These are phyloP conservation scores for Zymoseptoria ardabiliae DNA, from an alignment of 2,329 filamentous ascomycete genomes.

Conservation along the genomic window DNA sequence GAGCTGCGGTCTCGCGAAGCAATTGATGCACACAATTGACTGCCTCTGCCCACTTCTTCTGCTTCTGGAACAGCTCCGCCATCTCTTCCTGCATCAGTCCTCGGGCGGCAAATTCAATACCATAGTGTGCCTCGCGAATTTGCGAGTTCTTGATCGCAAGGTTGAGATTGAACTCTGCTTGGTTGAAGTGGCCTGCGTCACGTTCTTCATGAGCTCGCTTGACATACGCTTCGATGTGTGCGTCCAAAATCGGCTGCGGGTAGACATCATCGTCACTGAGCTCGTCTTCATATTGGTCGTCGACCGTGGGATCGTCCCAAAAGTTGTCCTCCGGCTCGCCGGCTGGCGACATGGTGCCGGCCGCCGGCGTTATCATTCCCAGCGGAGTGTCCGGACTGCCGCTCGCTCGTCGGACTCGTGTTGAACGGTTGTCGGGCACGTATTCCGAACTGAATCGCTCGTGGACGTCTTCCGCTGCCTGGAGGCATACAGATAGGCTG, in stretches of 20 bases:
- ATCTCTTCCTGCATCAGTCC: conserved; percentile 15
- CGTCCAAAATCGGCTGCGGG: conserved; percentile 9
- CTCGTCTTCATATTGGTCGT: not conserved
- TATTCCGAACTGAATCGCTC: conserved; percentile 15
- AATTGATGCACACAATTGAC: conserved; percentile 11
- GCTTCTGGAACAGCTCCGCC: conserved; percentile 13
- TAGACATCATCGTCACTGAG: conserved; percentile 6
- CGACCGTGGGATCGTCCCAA: not conserved
- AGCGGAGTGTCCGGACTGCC: conserved; percentile 3
- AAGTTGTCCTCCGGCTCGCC: not conserved
- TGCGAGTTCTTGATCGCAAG: conserved; percentile 13
- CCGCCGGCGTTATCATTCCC: not conserved
- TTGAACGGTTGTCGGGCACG: conserved; percentile 12
- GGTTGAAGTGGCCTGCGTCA: conserved; percentile 12
- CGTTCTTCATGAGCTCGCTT: conserved; percentile 10
- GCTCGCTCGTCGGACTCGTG: conserved; percentile 3
- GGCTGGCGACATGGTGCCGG: not conserved
- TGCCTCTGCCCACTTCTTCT: conserved; percentile 18
- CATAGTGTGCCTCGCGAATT: conserved; percentile 10
- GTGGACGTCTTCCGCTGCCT: conserved; percentile 13
- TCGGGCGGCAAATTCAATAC: conserved; percentile 10
- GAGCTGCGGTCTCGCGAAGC: conserved; percentile 8
- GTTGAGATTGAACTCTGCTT: conserved; percentile 16
- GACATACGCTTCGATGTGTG: conserved; percentile 8
- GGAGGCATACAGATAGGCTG: conserved; percentile 9